Evolutionary conservation across 768 basidiomycete species (phyloP), one percentile per base, ranked within the genome.

Genomic region (Stropharia rugosoannulata): DNA sequence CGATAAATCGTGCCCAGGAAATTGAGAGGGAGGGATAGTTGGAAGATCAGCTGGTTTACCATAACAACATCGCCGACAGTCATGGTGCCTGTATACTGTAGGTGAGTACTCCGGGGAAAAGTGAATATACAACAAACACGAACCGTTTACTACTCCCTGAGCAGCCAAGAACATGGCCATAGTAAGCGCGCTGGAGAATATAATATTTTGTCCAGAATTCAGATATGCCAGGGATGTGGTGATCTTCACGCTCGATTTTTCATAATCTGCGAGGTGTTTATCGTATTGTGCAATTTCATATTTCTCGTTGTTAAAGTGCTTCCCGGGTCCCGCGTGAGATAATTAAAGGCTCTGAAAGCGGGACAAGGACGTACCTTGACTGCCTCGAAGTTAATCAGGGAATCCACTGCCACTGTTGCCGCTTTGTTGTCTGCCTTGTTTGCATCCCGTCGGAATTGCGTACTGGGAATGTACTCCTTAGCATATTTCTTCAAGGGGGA

Each of bases 11-110:
- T 93, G 1, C 93, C 97, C 56, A 99, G 75, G 74, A 99, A 99
- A 73, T 98, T 98, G 58, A 99, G 84, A 3, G 97, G 97, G 32
- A 98, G 75, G 0, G 95, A 97, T 0, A 99, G 76, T 66, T 99
- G 97, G 77, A 99, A 99, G 35, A 98, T 94, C 22, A 99, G 81
- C 67, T 98, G 96, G 70, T 99, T 99, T 63, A 97, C 90, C 96
- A 99, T 98, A 62, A 99, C 97, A 12, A 99, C 83, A 65, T 99
- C 97, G 7, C 97, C 97, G 19, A 99, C 83, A 4, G 95, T 97
- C 96, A 99, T 98, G 0, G 92, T 93, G 7, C 95, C 95, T 95
- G 29, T 32, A 59, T 11, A 9, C 7, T 22, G 16, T 27, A 10
- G 10, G 29, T 40, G 27, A 22, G 55, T 45, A 22, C 27, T 25